phyloP scores from a whole-genome alignment of 2,329 filamentous ascomycete genomes.

The Penicillium oxalicum region DNA sequence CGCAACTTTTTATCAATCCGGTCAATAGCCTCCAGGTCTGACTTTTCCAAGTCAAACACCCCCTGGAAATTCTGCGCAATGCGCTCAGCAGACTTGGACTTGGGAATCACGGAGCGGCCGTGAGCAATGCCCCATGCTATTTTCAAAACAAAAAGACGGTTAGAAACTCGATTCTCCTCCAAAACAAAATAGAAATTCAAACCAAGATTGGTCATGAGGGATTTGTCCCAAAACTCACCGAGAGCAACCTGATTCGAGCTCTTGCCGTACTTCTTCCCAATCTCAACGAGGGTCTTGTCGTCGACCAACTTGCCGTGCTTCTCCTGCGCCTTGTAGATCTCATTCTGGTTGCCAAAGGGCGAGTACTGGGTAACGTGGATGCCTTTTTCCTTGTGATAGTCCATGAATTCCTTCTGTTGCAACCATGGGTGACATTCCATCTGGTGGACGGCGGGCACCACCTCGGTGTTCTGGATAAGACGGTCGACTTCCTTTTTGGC shows the following conservation, averaged over 20 bases:
- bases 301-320: conserved; percentile 18
- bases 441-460: conserved; percentile 25
- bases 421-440: conserved; percentile 22
- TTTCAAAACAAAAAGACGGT: too few species aligned
- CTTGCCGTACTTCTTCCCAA: conserved; percentile 21
- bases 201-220: too few species aligned
- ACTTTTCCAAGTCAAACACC: conserved; percentile 50
- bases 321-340: conserved; percentile 38
- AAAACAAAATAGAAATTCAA: too few species aligned
- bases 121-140: conserved; percentile 42
- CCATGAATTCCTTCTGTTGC: conserved; percentile 16
- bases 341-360: conserved; percentile 35
- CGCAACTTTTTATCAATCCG: conserved; percentile 31
- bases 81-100: conserved; percentile 32
- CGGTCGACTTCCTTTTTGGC: conserved; percentile 37
- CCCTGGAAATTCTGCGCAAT: conserved; percentile 31
- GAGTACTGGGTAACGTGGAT: conserved; percentile 20
- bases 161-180: too few species aligned
- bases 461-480: conserved; percentile 34
- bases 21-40: conserved; percentile 49
- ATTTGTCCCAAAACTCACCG: neutral
- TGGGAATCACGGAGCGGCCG: conserved; percentile 43
- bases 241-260: conserved; percentile 19
- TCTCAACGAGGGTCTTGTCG: conserved; percentile 13
- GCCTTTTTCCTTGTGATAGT: conserved; percentile 13